Evolutionary conservation across 306 rosid species (phyloP), one percentile per base, ranked within the genome.

Genomic region (Acacia melanoxylon): DNA sequence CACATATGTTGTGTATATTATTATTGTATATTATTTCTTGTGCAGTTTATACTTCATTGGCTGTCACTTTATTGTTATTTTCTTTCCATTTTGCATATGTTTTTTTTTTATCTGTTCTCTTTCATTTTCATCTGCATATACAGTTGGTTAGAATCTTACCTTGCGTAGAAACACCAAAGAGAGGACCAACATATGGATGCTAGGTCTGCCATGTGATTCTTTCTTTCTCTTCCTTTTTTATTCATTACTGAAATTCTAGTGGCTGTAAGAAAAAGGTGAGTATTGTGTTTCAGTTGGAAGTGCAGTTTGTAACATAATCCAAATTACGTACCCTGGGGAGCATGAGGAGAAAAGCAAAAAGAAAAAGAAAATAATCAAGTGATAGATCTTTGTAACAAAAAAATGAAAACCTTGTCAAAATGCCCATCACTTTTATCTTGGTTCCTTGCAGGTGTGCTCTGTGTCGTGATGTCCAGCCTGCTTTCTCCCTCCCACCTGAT

Each of bases 391-490:
- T 86, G 76, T 83, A 48, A 82, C 76, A 80, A 72, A 56, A 83
- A 67, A 25, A 58, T 76, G 81, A 78, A 75, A 86, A 63, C 85
- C 78, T 87, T 80, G 58, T 89, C 86, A 86, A 89, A 93, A 85
- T 86, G 86, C 97, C 46, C 90, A 94, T 91, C 83, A 91, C 92
- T 83, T 90, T 84, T 92, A 87, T 94, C 92, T 91, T 92, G 92
- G 81, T 95, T 95, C 85, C 91, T 76, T 93, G 99, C 99, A 93
- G 99, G 98, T 92, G 82, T 89, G 93, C 94, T 88, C 76, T 88
- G 81, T 86, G 81, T 89, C 87, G 73, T 86, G 94, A 86, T 93
- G 92, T 87, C 91, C 89, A 82, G 91, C 89, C 88, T 87, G 97
- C 89, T 85, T 89, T 88, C 89, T 82, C 79, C 89, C 87, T 72